phyloP scores from a whole-genome alignment of 2,329 filamentous ascomycete species.

The Fusarium keratoplasticum region DNA sequence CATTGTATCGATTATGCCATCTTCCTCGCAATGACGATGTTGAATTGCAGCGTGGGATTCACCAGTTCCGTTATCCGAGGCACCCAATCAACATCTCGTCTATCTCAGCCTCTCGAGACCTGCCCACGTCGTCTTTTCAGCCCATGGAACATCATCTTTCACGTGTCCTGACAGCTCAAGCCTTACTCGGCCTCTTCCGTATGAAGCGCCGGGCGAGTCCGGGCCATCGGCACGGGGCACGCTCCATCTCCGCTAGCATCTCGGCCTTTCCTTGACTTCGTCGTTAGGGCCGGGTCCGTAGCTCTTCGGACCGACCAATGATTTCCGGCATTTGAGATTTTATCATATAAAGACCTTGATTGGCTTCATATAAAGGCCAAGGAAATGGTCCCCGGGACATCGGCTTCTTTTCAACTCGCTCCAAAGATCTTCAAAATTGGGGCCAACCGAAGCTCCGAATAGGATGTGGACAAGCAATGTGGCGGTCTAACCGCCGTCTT shows the following conservation, averaged over 20 bases:
- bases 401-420: background rate
- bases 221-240: slow-evolving; percentile 20
- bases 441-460: background rate
- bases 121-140: background rate
- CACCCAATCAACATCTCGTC: slow-evolving; percentile 17
- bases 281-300: slow-evolving; percentile 6
- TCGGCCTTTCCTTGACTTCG: slow-evolving; percentile 5
- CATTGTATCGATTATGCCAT: slow-evolving; percentile 34
- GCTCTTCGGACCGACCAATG: background rate
- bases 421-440: background rate
- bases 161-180: slow-evolving; percentile 7
- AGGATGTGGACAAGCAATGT: background rate
- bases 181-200: background rate
- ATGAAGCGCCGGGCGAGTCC: slow-evolving; percentile 13
- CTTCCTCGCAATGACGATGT: slow-evolving; percentile 27
- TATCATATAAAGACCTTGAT: background rate
- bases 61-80: background rate
- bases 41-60: slow-evolving; percentile 8
- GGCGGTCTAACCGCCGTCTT: background rate
- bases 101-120: slow-evolving; percentile 8
- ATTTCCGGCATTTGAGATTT: background rate
- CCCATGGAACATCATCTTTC: background rate
- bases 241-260: background rate
- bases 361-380: background rate
- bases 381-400: background rate